A percentile compares a stretch with the other conserved stretches of the same genome.
phyloP scores from a whole-genome alignment of 805 yeast genomes.

The Kuraishia borneana region DNA sequence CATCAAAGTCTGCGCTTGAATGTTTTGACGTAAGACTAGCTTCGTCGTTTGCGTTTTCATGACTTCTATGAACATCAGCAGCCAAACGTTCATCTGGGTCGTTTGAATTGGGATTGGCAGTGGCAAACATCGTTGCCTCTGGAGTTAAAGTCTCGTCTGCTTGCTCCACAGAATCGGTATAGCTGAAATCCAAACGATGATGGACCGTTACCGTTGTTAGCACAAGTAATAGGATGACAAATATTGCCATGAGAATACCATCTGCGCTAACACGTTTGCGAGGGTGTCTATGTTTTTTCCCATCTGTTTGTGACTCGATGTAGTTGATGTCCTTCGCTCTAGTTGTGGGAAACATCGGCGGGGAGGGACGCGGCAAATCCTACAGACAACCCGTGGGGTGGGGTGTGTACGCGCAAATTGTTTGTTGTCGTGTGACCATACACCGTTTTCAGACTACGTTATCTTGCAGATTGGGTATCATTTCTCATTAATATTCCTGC shows the following conservation, averaged over 20 bases:
- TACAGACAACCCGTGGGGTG: no score
- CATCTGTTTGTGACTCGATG: neutral
- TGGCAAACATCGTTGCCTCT: neutral
- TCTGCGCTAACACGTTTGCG: neutral
- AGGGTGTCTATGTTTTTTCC: neutral
- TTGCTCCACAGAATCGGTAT: neutral
- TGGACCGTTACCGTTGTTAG: neutral
- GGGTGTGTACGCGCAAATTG: no score
- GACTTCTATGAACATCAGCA: conserved; percentile 1
- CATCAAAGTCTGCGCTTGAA: conserved; percentile 4
- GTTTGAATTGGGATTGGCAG: neutral
- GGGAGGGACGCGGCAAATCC: no score
- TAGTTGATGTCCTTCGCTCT: neutral
- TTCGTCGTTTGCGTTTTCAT: neutral
- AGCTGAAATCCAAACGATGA: neutral
- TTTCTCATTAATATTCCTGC: no score
- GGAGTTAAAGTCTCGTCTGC: neutral
- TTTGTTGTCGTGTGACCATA: no score
- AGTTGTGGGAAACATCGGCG: no score
- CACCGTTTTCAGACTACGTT: no score
- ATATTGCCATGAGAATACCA: neutral
- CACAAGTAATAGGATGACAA: neutral
- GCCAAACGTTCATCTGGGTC: conserved; percentile 2
- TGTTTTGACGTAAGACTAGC: neutral
- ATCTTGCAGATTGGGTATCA: no score